Conservation (phyloP, 2,329 filamentous ascomycete genomes). For the Pseudocercospora vitis region DNA sequence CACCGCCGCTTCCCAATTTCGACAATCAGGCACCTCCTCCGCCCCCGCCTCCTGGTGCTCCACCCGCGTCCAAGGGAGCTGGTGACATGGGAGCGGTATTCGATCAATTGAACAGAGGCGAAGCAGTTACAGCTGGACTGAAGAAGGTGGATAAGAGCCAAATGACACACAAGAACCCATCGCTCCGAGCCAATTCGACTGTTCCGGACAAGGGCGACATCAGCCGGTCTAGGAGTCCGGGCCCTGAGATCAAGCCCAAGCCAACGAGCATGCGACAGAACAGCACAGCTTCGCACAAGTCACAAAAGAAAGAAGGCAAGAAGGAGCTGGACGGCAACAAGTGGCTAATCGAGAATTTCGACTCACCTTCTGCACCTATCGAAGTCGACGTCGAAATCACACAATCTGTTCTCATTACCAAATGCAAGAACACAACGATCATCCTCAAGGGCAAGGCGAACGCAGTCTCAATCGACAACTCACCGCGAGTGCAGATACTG, state of each 20-base stretch:
- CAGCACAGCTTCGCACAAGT: constrained; percentile 28
- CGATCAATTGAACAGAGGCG: constrained; percentile 83
- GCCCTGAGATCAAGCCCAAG: constrained; percentile 69
- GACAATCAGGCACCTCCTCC: constrained; percentile 56
- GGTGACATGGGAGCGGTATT: constrained; percentile 84
- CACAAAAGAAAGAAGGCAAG: constrained; percentile 37
- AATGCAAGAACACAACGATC: constrained; percentile 87
- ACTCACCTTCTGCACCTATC: constrained; percentile 69
- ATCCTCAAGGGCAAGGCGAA: constrained; percentile 92
- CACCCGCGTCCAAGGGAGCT: constrained; percentile 54
- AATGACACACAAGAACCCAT: constrained; percentile 99
- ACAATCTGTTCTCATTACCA: constrained; percentile 88
- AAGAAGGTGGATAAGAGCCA: constrained; percentile 92
- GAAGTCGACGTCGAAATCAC: constrained; percentile 78
- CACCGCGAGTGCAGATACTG: constrained; percentile 76
- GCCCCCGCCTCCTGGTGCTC: constrained; percentile 47
- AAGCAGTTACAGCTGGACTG: constrained; percentile 81
- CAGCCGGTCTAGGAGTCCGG: constrained; percentile 74
- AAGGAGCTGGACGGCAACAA: constrained; percentile 68
- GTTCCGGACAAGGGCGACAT: constrained; percentile 61
- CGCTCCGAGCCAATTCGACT: constrained; percentile 69
- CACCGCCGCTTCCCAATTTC: constrained; percentile 55
- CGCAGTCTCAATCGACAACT: constrained; percentile 94
- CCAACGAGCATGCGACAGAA: constrained; percentile 52
- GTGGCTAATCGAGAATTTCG: constrained; percentile 95